Percentiles rank a stretch among this genome's conserved stretches.
phyloP scores from a whole-genome alignment of 2,329 filamentous ascomycete genomes.

The Raffaelea ambrosiae region DNA sequence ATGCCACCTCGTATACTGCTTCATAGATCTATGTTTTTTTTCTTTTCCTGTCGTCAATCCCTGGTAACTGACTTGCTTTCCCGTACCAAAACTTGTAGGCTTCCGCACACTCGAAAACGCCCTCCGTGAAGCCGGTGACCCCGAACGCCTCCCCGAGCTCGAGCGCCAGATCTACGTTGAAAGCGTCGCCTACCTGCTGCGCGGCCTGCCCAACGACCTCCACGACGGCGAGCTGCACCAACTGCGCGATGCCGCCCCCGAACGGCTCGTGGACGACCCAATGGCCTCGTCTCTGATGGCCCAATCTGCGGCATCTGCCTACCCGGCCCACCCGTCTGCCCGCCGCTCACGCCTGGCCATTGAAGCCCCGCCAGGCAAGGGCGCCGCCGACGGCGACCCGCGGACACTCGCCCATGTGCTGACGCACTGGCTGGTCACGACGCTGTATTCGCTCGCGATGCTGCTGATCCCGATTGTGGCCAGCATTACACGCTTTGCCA shows the following conservation, averaged over 20 bases:
- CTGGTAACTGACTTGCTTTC: no score
- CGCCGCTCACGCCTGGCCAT: neutral
- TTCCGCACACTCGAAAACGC: constrained; percentile 12
- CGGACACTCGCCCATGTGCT: constrained; percentile 10
- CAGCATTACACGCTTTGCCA: constrained; percentile 2
- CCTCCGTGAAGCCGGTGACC: constrained; percentile 11
- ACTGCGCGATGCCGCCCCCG: constrained; percentile 42
- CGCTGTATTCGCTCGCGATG: constrained; percentile 8
- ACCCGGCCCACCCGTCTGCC: neutral
- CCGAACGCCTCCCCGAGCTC: constrained; percentile 25
- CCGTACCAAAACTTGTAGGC: constrained; percentile 1
- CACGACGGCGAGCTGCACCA: constrained; percentile 43
- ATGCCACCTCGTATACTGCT: no score
- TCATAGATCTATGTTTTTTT: neutral
- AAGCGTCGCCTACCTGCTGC: constrained; percentile 54
- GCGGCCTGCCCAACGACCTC: constrained; percentile 50
- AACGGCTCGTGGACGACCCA: constrained; percentile 13
- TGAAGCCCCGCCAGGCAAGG: neutral
- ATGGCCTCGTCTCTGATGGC: constrained; percentile 1
- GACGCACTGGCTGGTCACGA: constrained; percentile 14
- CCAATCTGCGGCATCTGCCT: neutral
- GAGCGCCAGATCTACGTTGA: constrained; percentile 57
- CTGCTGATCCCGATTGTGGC: constrained; percentile 8
- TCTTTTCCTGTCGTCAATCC: neutral
- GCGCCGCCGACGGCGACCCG: neutral